phyloP scores from a whole-genome alignment of 2,329 filamentous ascomycete species.

The Coniochaeta hoffmannii region DNA sequence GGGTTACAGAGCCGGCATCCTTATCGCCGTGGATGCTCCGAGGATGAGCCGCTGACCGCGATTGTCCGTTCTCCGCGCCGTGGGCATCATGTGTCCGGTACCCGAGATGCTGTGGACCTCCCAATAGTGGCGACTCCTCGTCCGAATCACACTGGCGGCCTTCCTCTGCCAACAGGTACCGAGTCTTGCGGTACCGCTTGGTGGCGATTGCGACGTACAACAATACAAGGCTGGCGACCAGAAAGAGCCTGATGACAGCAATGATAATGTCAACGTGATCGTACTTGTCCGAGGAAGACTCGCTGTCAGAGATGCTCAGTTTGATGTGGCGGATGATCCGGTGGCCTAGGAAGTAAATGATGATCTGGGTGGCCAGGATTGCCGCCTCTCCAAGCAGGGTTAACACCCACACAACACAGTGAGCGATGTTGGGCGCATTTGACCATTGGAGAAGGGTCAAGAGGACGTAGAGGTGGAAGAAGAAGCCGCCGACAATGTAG shows the following conservation, averaged over 20 bases:
- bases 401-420: constrained; percentile 72
- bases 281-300: constrained; percentile 35
- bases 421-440: constrained; percentile 71
- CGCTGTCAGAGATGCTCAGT: constrained; percentile 31
- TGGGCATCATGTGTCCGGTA: constrained; percentile 19
- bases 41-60: constrained; percentile 21
- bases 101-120: constrained; percentile 29
- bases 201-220: constrained; percentile 47
- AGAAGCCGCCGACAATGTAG: constrained; percentile 76
- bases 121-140: constrained; percentile 59
- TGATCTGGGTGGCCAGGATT: constrained; percentile 61
- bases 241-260: constrained; percentile 59
- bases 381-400: constrained; percentile 65
- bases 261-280: constrained; percentile 59
- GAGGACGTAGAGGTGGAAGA: constrained; percentile 78
- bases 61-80: constrained; percentile 12
- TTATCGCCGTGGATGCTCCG: constrained; percentile 30
- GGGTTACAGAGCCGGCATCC: constrained; percentile 31
- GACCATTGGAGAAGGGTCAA: constrained; percentile 81
- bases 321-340: constrained; percentile 20
- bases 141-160: constrained; percentile 28
- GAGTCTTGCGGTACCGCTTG: constrained; percentile 32
- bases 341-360: constrained; percentile 54
- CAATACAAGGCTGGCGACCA: constrained; percentile 37
- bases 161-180: constrained; percentile 34